Evolutionary conservation across 2,329 filamentous ascomycete species (phyloP).

Genomic region (Colletotrichum sp.): DNA sequence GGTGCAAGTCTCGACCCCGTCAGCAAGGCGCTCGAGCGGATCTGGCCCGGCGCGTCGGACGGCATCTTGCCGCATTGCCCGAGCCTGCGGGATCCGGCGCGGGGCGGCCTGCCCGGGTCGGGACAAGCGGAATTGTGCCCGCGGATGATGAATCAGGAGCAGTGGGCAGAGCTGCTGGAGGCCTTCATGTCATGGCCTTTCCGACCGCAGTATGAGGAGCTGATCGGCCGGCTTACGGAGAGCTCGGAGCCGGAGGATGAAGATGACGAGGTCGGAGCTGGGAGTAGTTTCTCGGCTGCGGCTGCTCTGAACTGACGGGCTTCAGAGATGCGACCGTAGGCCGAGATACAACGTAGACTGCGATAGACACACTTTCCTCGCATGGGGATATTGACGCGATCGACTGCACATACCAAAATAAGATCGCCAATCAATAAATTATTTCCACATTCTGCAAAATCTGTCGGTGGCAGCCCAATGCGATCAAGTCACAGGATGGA

Average conservation of each 20-base stretch:
- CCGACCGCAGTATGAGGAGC: conserved; percentile 50
- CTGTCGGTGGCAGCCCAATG: background rate
- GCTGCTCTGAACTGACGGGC: background rate
- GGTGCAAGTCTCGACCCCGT: conserved; percentile 38
- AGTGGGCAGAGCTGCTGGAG: conserved; percentile 63
- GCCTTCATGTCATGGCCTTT: conserved; percentile 73
- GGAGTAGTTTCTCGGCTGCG: conserved; percentile 2
- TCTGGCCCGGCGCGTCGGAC: conserved; percentile 67
- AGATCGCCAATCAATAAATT: background rate
- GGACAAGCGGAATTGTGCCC: conserved; percentile 48
- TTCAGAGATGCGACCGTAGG: background rate
- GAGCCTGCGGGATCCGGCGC: conserved; percentile 50
- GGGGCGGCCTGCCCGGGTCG: conserved; percentile 48
- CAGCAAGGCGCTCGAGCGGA: conserved; percentile 47
- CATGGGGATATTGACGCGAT: background rate
- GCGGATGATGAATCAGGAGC: conserved; percentile 54
- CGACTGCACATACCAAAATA: background rate
- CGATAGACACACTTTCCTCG: background rate
- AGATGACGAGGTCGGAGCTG: conserved; percentile 3
- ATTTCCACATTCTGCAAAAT: background rate
- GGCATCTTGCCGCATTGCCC: conserved; percentile 54
- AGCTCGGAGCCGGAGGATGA: conserved; percentile 16
- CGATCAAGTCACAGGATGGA: background rate
- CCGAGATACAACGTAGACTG: background rate
- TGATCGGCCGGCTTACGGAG: conserved; percentile 47